These are phyloP conservation scores for Candida germanica DNA, from an alignment of 805 yeast species.

Conservation along the genomic window DNA sequence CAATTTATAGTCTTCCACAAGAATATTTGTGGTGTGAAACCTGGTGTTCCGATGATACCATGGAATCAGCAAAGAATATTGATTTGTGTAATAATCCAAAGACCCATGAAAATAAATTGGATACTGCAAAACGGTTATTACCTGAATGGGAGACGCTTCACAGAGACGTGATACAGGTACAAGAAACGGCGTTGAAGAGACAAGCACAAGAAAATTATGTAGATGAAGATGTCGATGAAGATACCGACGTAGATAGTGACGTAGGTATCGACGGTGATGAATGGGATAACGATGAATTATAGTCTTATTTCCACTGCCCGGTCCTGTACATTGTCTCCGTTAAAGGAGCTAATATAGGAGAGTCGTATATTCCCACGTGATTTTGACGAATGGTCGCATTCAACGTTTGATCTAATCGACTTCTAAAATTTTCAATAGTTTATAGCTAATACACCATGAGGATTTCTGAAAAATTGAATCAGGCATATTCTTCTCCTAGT, in stretches of 20 bases:
- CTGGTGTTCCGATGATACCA: conserved; percentile 72
- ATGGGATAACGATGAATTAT: conserved; percentile 4
- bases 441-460: conserved; percentile 24
- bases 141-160: conserved; percentile 78
- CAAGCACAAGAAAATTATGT: conserved; percentile 1
- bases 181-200: not conserved
- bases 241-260: too few species aligned
- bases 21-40: conserved; percentile 95
- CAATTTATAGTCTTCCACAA: conserved; percentile 69
- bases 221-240: not conserved
- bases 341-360: too few species aligned
- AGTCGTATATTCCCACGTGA: not conserved
- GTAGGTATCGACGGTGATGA: too few species aligned
- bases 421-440: conserved; percentile 1
- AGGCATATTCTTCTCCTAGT: conserved; percentile 37
- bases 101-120: conserved; percentile 75
- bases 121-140: conserved; percentile 68
- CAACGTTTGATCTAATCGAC: conserved; percentile 5
- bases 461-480: conserved; percentile 40
- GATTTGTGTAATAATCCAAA: conserved; percentile 83
- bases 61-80: conserved; percentile 67
- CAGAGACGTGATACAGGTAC: conserved; percentile 39
- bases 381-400: conserved; percentile 2
- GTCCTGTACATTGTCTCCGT: too few species aligned
- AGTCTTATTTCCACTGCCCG: too few species aligned